Base-by-base conservation (phyloP, 768 basidiomycete species). In the Xerocomellus chrysenteron region DNA sequence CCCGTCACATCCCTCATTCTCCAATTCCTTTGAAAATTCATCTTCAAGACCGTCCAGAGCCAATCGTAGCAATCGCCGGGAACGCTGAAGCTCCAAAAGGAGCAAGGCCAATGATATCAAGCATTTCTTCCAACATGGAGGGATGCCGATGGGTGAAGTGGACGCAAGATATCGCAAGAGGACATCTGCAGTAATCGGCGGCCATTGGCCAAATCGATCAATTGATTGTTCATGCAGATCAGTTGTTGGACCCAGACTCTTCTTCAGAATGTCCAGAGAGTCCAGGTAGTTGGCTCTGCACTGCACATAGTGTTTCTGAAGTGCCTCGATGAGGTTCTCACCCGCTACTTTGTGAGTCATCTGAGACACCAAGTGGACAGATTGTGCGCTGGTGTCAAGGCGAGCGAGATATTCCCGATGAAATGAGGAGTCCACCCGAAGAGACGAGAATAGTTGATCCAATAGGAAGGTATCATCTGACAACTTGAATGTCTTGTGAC, bases 181-280 rank as follows among this genome's bases (percentile, higher is more conserved):
- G 7, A 13, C 11, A 42, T 21, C 10, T 3, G 21, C 21, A 2
- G 41, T 24, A 24, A 21, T 14, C 2, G 6, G 21, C 5, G 21
- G 41, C 41, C 41, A 42, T 21, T 42, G 41, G 13, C 21, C 41
- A 13, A 13, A 24, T 42, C 2, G 41, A 21, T 42, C 5, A 5
- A 42, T 5, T 13, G 7, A 5, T 8, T 14, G 41, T 24, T 7
- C 41, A 80, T 51, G 11, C 11, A 11, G 11, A 24, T 21, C 5
- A 5, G 41, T 21, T 1, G 13, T 21, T 21, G 14, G 12, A 12
- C 19, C 41, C 5, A 42, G 11, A 5, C 41, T 42, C 41, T 13
- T 2, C 30, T 16, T 30, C 16, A 67, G 30, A 14, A n/a, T 8
- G 1, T 21, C 11, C 19, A 67, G 17, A 16, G 16, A n/a, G 6